Evolutionary conservation across 345 rosid genomes (phyloP).

Genomic region (Brassica rapa): DNA sequence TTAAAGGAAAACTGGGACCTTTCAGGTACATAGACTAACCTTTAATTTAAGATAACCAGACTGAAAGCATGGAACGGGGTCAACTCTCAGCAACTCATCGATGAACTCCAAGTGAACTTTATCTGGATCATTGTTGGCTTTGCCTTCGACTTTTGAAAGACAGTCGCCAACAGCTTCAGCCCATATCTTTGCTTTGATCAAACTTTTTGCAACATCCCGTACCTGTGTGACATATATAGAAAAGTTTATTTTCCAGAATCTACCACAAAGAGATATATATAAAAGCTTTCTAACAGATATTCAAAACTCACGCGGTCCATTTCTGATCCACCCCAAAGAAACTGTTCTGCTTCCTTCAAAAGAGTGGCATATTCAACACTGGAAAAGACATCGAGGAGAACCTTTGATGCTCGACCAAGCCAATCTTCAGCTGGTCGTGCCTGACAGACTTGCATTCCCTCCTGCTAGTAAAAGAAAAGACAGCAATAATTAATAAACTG

Average conservation of each 20-base stretch:
- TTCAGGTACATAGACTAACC: slow-evolving; percentile 48
- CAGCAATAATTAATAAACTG: background rate
- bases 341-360: slow-evolving; percentile 88
- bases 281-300: slow-evolving; percentile 22
- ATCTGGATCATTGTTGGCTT: slow-evolving; percentile 44
- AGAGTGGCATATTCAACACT: slow-evolving; percentile 50
- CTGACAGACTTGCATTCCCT: slow-evolving; percentile 44
- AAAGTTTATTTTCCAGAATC: slow-evolving; percentile 10
- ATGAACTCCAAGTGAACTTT: slow-evolving; percentile 54
- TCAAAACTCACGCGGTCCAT: slow-evolving; percentile 73
- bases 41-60: slow-evolving; percentile 67
- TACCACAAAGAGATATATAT: slow-evolving; percentile 15
- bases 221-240: slow-evolving; percentile 52
- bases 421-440: slow-evolving; percentile 74
- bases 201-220: slow-evolving; percentile 58
- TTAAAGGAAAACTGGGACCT: slow-evolving; percentile 7
- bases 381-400: slow-evolving; percentile 53
- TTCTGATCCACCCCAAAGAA: slow-evolving; percentile 97
- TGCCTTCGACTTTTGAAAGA: slow-evolving; percentile 53
- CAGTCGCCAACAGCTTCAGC: slow-evolving; percentile 66
- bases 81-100: slow-evolving; percentile 52
- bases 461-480: slow-evolving; percentile 24
- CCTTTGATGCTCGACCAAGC: slow-evolving; percentile 54
- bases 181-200: slow-evolving; percentile 67
- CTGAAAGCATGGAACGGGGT: slow-evolving; percentile 68